Evolutionary conservation across 768 basidiomycete species (phyloP).

Genomic region (Leucosporidium scottii): DNA sequence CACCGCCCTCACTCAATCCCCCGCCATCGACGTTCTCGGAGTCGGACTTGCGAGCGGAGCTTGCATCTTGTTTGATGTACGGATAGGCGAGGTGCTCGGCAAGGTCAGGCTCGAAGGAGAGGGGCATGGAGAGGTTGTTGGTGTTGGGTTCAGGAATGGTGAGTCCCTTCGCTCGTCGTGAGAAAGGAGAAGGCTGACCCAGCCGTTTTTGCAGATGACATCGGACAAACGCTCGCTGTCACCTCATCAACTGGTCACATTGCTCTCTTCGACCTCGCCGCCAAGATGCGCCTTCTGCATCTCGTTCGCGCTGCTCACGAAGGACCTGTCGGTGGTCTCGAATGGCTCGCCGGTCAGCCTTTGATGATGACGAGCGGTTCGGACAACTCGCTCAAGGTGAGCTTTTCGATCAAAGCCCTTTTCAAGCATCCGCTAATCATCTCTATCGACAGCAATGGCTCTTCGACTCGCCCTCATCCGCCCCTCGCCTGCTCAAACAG

Average conservation of each 20-base stretch:
- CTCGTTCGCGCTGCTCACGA: constrained; percentile 85
- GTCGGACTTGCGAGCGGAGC: constrained; percentile 82
- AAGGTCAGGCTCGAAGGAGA: constrained; percentile 87
- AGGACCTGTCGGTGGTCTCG: constrained; percentile 66
- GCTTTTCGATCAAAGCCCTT: constrained; percentile 7
- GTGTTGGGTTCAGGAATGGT: constrained; percentile 83
- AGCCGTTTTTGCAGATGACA: constrained; percentile 45
- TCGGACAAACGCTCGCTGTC: constrained; percentile 78
- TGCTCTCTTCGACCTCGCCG: constrained; percentile 85
- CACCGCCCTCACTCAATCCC: constrained; percentile 77
- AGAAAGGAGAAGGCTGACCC: too few relatives aligned
- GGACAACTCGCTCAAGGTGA: constrained; percentile 91
- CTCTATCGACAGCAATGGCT: constrained; percentile 75
- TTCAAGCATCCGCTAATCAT: not conserved
- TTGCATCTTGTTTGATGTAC: constrained; percentile 80
- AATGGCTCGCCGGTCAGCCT: constrained; percentile 92
- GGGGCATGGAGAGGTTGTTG: constrained; percentile 48
- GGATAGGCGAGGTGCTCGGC: constrained; percentile 81
- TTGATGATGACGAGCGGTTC: constrained; percentile 80
- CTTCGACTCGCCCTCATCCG: constrained; percentile 79
- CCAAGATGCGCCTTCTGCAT: constrained; percentile 72
- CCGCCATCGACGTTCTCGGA: constrained; percentile 93
- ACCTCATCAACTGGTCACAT: constrained; percentile 80
- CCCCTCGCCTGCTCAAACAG: constrained; percentile 82
- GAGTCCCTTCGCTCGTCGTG: constrained; percentile 17